phyloP scores from a whole-genome alignment of 306 rosid genomes.

The Chamaecrista fasciculata region DNA sequence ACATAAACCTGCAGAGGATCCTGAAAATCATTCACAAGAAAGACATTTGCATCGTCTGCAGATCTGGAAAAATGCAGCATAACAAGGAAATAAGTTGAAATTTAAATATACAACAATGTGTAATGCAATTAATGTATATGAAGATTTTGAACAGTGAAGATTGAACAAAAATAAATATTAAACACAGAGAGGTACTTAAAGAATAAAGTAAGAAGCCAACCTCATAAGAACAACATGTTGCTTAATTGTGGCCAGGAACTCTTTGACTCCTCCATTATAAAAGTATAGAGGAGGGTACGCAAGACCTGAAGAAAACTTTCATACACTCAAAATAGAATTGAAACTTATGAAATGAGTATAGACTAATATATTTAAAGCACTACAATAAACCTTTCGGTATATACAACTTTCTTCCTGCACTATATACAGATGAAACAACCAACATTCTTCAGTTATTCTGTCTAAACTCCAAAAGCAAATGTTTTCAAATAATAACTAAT shows the following conservation, averaged over 20 bases:
- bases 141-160: constrained; percentile 4
- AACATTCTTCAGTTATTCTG: background rate
- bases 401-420: background rate
- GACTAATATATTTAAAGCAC: background rate
- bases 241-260: constrained; percentile 92
- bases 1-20: constrained; percentile 79
- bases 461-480: background rate
- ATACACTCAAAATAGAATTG: constrained; percentile 12
- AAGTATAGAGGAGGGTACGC: constrained; percentile 91
- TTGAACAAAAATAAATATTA: background rate
- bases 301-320: constrained; percentile 65
- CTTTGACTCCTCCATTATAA: constrained; percentile 97
- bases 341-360: constrained; percentile 12
- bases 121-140: too few relatives aligned
- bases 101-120: too few relatives aligned
- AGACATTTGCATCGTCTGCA: constrained; percentile 79
- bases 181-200: background rate
- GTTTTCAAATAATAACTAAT: constrained; percentile 6
- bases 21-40: constrained; percentile 85
- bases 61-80: constrained; percentile 59
- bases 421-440: background rate
- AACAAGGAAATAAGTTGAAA: constrained; percentile 21
- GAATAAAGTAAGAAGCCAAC: constrained; percentile 43
- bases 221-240: constrained; percentile 86
- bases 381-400: constrained; percentile 4